These are phyloP conservation scores for Fusarium setosum DNA, from an alignment of 2,329 filamentous ascomycete genomes.

Conservation along the genomic window DNA sequence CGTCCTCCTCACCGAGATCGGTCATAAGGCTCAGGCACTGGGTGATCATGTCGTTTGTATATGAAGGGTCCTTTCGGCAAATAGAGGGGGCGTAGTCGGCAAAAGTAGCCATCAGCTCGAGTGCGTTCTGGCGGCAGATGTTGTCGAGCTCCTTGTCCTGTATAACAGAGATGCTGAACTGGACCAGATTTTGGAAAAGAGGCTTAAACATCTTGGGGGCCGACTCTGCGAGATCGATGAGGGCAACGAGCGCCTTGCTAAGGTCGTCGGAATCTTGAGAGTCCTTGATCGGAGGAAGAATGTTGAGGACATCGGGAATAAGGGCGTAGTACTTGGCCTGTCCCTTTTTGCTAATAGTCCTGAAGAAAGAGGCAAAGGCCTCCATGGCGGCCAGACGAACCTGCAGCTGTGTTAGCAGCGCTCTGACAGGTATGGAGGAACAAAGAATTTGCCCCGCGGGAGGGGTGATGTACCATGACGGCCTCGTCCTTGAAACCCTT, in stretches of 20 bases:
- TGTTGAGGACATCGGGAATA: slow-evolving; percentile 92
- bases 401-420: slow-evolving; percentile 53
- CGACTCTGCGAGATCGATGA: slow-evolving; percentile 95
- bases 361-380: slow-evolving; percentile 96
- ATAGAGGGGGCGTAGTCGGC: slow-evolving; percentile 93
- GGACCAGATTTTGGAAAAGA: slow-evolving; percentile 91
- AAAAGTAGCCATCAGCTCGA: slow-evolving; percentile 98
- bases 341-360: slow-evolving; percentile 86
- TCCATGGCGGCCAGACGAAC: slow-evolving; percentile 96
- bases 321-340: slow-evolving; percentile 90
- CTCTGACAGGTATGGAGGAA: slow-evolving; percentile 5
- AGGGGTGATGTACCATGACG: slow-evolving; percentile 69
- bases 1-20: slow-evolving; percentile 92
- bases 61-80: slow-evolving; percentile 94
- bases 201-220: slow-evolving; percentile 97
- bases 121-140: slow-evolving; percentile 89
- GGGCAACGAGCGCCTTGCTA: slow-evolving; percentile 86
- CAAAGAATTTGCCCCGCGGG: slow-evolving; percentile 8
- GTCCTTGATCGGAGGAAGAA: slow-evolving; percentile 93
- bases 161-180: slow-evolving; percentile 92
- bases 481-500: slow-evolving; percentile 93
- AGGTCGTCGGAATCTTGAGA: slow-evolving; percentile 90
- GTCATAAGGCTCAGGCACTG: slow-evolving; percentile 99
- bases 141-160: slow-evolving; percentile 96
- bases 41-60: slow-evolving; percentile 96